A percentile compares a stretch with the other conserved stretches of the same genome.
These are phyloP conservation scores for Yarrowia osloensis DNA, from an alignment of 805 yeast species.

Conservation along the genomic window DNA sequence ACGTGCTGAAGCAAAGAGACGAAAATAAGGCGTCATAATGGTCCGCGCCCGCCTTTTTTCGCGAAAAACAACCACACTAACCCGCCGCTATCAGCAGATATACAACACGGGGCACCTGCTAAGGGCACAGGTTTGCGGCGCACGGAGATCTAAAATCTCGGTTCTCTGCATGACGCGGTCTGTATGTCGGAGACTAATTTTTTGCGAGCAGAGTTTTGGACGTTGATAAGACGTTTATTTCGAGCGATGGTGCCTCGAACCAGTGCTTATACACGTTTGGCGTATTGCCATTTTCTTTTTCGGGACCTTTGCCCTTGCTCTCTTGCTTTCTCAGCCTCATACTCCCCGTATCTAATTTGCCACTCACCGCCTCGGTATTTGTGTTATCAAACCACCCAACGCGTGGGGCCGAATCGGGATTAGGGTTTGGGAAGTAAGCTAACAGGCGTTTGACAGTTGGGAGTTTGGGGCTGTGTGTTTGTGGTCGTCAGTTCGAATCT, in stretches of 20 bases:
- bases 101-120: neutral
- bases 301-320: neutral
- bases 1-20: neutral
- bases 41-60: neutral
- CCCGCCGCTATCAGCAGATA: neutral
- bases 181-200: neutral
- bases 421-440: neutral
- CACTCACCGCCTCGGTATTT: conserved; percentile 14
- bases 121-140: neutral
- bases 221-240: neutral
- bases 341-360: neutral
- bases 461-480: neutral
- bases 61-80: neutral
- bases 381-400: neutral
- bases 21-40: too few species aligned
- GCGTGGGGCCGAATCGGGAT: neutral
- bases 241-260: neutral
- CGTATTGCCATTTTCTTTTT: neutral
- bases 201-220: neutral
- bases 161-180: conserved; percentile 9
- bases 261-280: neutral
- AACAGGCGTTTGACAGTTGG: neutral
- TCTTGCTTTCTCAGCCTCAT: neutral
- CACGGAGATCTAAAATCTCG: conserved; percentile 6
- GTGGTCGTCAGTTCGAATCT: neutral